These are phyloP conservation scores for Alternaria panax DNA, from an alignment of 2,329 filamentous ascomycete genomes.

Conservation along the genomic window DNA sequence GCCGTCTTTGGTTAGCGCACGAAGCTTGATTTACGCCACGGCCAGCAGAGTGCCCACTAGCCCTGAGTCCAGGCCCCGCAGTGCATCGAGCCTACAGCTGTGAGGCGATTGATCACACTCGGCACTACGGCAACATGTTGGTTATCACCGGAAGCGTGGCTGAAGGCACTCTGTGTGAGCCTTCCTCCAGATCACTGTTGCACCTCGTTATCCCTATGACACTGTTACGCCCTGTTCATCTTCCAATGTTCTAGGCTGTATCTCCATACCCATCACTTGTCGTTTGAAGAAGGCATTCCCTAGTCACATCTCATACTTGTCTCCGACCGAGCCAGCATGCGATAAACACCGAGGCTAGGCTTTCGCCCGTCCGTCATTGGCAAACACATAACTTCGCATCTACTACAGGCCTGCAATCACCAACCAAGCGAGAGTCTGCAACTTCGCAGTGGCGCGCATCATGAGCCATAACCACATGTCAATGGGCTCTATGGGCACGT, in stretches of 20 bases:
- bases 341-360: slow-evolving; percentile 1
- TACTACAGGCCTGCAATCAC: slow-evolving; percentile 5
- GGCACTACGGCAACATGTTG: slow-evolving; percentile 23
- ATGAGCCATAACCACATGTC: slow-evolving; percentile 38
- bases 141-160: slow-evolving; percentile 21
- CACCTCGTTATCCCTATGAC: neutral
- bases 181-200: neutral
- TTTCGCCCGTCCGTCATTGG: neutral
- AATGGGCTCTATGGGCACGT: slow-evolving; percentile 53
- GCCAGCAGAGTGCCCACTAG: slow-evolving; percentile 12
- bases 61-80: slow-evolving; percentile 14
- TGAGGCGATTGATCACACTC: slow-evolving; percentile 8
- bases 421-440: slow-evolving; percentile 18
- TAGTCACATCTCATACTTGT: neutral
- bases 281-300: neutral
- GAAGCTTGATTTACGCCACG: slow-evolving; percentile 26
- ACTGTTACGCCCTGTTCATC: slow-evolving; percentile 2
- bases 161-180: slow-evolving; percentile 9
- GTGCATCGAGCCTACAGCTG: slow-evolving; percentile 18
- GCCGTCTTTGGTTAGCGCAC: slow-evolving; percentile 28
- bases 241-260: neutral
- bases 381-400: neutral
- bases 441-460: slow-evolving; percentile 12
- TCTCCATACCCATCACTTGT: neutral
- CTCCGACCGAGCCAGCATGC: slow-evolving; percentile 9